phyloP scores from a whole-genome alignment of 257 asterid genomes.

The Petunia secreta region DNA sequence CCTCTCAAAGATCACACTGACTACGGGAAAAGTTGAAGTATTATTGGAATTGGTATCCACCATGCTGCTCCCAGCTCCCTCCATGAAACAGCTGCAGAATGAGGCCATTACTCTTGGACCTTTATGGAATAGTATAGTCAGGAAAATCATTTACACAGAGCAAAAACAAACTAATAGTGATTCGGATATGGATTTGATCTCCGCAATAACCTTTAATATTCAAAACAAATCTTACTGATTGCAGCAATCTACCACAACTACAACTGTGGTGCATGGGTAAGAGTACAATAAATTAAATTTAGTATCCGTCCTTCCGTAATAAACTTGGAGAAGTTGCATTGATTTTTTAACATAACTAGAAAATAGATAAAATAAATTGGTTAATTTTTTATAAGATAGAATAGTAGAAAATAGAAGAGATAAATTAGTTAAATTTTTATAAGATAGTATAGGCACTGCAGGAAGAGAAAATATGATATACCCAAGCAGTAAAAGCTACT shows the following conservation, averaged over 20 bases:
- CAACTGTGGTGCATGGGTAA: constrained; percentile 13
- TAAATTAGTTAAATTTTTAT: background rate
- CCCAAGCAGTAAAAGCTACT: constrained; percentile 18
- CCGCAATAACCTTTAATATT: constrained; percentile 17
- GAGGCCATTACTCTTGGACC: constrained; percentile 75
- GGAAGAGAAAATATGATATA: background rate
- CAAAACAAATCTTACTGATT: background rate
- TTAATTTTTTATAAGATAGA: constrained; percentile 2
- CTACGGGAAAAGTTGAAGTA: constrained; percentile 46
- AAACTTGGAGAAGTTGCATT: background rate
- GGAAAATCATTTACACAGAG: constrained; percentile 15
- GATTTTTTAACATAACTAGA: background rate
- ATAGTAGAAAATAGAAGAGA: background rate
- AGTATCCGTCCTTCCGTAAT: background rate
- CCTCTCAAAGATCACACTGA: constrained; percentile 57
- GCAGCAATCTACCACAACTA: constrained; percentile 19
- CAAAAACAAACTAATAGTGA: constrained; percentile 19
- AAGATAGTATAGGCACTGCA: background rate
- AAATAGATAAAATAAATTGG: background rate
- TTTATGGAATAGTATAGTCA: constrained; percentile 39
- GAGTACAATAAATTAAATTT: background rate
- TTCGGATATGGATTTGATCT: background rate
- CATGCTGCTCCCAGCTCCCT: constrained; percentile 39
- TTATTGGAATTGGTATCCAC: constrained; percentile 37
- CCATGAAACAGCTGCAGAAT: constrained; percentile 59